Evolutionary conservation across 2,329 filamentous ascomycete genomes (phyloP).

Genomic region (Botrytis pseudocinerea): DNA sequence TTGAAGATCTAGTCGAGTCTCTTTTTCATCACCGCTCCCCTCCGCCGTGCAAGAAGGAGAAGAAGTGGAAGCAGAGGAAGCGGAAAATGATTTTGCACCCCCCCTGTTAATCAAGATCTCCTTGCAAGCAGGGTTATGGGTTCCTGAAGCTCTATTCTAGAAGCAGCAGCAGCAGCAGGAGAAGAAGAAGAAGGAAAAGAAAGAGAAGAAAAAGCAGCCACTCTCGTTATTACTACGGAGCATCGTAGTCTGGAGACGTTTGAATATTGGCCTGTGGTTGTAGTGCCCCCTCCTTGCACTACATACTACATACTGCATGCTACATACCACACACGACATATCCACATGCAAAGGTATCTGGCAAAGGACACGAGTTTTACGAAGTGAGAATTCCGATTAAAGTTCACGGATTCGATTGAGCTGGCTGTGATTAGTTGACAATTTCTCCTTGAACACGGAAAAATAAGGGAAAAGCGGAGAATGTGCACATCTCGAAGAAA

Average conservation of each 20-base stretch:
- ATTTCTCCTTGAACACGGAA: conserved; percentile 4
- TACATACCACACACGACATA: background rate
- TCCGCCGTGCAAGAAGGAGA: background rate
- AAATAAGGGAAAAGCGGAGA: conserved; percentile 6
- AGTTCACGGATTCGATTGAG: background rate
- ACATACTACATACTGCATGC: background rate
- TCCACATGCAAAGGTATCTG: background rate
- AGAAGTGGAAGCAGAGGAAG: background rate
- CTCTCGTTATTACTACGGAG: background rate
- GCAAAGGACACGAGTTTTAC: background rate
- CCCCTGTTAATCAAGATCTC: conserved; percentile 1
- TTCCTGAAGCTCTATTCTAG: background rate
- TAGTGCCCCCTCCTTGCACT: background rate
- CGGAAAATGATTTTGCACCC: background rate
- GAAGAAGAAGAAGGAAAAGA: background rate
- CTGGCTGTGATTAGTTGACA: background rate
- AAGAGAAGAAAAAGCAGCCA: background rate
- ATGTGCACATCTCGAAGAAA: background rate
- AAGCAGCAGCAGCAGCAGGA: background rate
- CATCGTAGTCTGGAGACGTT: background rate
- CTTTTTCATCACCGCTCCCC: conserved; percentile 1
- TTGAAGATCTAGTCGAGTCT: conserved; percentile 3
- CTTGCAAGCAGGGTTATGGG: background rate
- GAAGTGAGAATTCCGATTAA: background rate
- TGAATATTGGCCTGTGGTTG: background rate